Evolutionary conservation across 805 yeast genomes (phyloP).

Genomic region (Candida sphagnicola): DNA sequence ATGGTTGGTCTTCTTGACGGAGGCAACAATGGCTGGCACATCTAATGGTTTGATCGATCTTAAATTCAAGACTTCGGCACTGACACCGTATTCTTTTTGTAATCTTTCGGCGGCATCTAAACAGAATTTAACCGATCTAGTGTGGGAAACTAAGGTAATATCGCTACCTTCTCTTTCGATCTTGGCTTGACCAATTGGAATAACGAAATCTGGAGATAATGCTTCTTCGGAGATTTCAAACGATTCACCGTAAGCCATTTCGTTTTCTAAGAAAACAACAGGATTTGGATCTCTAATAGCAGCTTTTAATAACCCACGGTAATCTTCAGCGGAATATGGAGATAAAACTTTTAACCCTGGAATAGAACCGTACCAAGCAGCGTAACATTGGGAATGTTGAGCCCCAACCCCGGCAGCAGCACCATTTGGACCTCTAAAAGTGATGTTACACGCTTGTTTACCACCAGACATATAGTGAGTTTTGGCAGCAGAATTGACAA

Average conservation of each 20-base stretch:
- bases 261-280: conserved; percentile 93
- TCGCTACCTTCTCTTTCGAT: conserved; percentile 92
- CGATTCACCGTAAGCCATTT: conserved; percentile 86
- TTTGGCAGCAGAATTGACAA: conserved; percentile 97
- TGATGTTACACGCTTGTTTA: conserved; percentile 92
- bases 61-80: conserved; percentile 91
- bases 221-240: conserved; percentile 90
- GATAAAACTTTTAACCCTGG: conserved; percentile 97
- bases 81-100: conserved; percentile 79
- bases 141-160: conserved; percentile 83
- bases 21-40: conserved; percentile 74
- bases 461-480: conserved; percentile 99
- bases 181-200: conserved; percentile 95
- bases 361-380: conserved; percentile 97
- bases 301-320: conserved; percentile 92
- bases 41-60: conserved; percentile 98
- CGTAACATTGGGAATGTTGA: conserved; percentile 97
- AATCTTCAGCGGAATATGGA: conserved; percentile 94
- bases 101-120: conserved; percentile 86
- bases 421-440: conserved; percentile 99
- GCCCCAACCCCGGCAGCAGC: conserved; percentile 99
- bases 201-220: conserved; percentile 77
- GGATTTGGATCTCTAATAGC: conserved; percentile 99
- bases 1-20: conserved; percentile 96
- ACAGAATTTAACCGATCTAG: conserved; percentile 85